Conservation (phyloP, 1,284 basidiomycete genomes). For the Takashimella koratensis region DNA sequence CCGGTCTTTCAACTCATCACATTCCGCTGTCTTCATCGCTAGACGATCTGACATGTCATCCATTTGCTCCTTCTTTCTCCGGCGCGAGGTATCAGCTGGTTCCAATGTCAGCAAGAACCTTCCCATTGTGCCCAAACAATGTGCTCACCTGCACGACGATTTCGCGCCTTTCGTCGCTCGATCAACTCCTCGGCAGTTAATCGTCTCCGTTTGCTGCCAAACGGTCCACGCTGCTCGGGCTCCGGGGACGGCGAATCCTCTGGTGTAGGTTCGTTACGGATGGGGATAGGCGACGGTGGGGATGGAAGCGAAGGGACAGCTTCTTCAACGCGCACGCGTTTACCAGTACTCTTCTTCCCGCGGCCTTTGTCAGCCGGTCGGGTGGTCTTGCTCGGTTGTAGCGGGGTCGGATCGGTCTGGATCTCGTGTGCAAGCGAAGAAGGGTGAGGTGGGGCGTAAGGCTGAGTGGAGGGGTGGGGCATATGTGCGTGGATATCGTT, state of each 20-base stretch:
- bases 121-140: not conserved
- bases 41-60: not conserved
- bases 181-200: not conserved
- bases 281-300: not conserved
- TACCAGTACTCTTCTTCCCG: not conserved
- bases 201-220: not conserved
- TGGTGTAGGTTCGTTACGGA: not conserved
- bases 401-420: not conserved
- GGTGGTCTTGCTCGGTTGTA: no score
- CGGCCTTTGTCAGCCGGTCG: not conserved
- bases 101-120: conserved; percentile 5
- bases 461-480: not conserved
- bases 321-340: not conserved
- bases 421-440: not conserved
- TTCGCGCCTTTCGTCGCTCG: not conserved
- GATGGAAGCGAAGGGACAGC: not conserved
- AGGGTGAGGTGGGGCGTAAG: not conserved
- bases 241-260: not conserved
- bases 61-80: not conserved
- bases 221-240: not conserved
- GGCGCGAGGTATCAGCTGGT: conserved; percentile 3
- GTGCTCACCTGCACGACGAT: not conserved
- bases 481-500: no score
- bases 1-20: not conserved
- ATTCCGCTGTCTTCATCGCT: not conserved